Evolutionary conservation across 345 rosid species (phyloP).

Genomic region (Isatis tinctoria): DNA sequence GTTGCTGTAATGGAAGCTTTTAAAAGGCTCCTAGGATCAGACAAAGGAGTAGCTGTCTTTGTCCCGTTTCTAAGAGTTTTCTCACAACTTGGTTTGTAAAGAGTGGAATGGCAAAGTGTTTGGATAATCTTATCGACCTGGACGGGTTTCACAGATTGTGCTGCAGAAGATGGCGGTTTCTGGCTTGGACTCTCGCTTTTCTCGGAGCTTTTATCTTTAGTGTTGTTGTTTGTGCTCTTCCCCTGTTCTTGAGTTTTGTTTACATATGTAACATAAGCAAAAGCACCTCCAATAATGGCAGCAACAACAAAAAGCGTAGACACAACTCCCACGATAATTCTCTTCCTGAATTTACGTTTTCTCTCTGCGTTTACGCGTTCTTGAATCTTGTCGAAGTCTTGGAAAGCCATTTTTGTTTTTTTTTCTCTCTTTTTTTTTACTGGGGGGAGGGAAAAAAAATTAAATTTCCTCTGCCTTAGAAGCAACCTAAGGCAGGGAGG

Average conservation of each 20-base stretch:
- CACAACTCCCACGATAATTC: conserved; percentile 37
- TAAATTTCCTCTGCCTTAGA: conserved; percentile 51
- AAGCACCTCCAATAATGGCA: conserved; percentile 37
- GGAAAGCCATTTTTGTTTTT: conserved; percentile 57
- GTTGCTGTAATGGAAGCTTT: conserved; percentile 48
- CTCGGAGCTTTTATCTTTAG: background rate
- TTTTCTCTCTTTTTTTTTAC: background rate
- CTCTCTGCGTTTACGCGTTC: conserved; percentile 61
- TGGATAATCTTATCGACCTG: conserved; percentile 37
- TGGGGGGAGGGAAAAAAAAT: conserved; percentile 13
- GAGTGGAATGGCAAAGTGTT: conserved; percentile 48
- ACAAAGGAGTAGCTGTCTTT: conserved; percentile 12
- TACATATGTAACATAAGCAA: conserved; percentile 35
- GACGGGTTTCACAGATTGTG: conserved; percentile 17
- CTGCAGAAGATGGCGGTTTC: conserved; percentile 11
- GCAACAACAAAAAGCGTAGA: conserved; percentile 35
- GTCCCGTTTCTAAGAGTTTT: conserved; percentile 37
- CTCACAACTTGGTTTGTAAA: conserved; percentile 47
- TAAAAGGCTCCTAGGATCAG: conserved; percentile 47
- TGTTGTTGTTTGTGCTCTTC: conserved; percentile 14
- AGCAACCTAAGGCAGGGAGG: conserved; percentile 52
- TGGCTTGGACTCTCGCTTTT: conserved; percentile 9
- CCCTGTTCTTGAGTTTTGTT: conserved; percentile 19
- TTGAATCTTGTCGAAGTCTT: conserved; percentile 71
- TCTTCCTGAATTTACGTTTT: conserved; percentile 46